Evolutionary conservation across 2,329 filamentous ascomycete genomes (phyloP).

Genomic region (Chaetomium olivaceum): DNA sequence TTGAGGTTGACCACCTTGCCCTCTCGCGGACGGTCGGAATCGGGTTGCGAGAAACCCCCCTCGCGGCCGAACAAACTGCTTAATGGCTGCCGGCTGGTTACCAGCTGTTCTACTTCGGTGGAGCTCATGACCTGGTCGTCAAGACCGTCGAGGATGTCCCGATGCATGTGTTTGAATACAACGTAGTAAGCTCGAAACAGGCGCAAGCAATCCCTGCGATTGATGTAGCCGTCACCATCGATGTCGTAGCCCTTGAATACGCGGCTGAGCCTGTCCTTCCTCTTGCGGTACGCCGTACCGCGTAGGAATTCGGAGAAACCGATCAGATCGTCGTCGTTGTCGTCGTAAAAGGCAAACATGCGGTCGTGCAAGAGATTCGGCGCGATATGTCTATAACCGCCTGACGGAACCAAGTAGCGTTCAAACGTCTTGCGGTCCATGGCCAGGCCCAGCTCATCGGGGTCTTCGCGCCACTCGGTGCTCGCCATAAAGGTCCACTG

Average conservation of each 20-base stretch:
- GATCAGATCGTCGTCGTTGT: slow-evolving; percentile 83
- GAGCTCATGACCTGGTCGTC: slow-evolving; percentile 78
- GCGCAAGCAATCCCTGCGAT: slow-evolving; percentile 81
- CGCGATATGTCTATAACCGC: slow-evolving; percentile 71
- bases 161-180: slow-evolving; percentile 84
- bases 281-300: slow-evolving; percentile 70
- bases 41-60: slow-evolving; percentile 64
- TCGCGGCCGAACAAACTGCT: slow-evolving; percentile 74
- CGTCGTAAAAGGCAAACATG: slow-evolving; percentile 96
- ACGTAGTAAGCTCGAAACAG: slow-evolving; percentile 93
- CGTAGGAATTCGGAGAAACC: slow-evolving; percentile 89
- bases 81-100: slow-evolving; percentile 72
- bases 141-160: slow-evolving; percentile 75
- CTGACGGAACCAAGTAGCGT: slow-evolving; percentile 83
- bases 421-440: slow-evolving; percentile 95
- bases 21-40: slow-evolving; percentile 60
- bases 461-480: slow-evolving; percentile 79
- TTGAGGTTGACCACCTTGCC: slow-evolving; percentile 63
- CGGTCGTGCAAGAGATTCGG: slow-evolving; percentile 93
- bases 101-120: slow-evolving; percentile 72
- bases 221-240: slow-evolving; percentile 82
- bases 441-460: slow-evolving; percentile 72
- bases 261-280: slow-evolving; percentile 67
- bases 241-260: slow-evolving; percentile 91
- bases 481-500: slow-evolving; percentile 95